Evolutionary conservation across 176 grass and related monocot genomes (phyloP), one percentile per base, ranked within the genome.

Genomic region (Luzula sylvatica): DNA sequence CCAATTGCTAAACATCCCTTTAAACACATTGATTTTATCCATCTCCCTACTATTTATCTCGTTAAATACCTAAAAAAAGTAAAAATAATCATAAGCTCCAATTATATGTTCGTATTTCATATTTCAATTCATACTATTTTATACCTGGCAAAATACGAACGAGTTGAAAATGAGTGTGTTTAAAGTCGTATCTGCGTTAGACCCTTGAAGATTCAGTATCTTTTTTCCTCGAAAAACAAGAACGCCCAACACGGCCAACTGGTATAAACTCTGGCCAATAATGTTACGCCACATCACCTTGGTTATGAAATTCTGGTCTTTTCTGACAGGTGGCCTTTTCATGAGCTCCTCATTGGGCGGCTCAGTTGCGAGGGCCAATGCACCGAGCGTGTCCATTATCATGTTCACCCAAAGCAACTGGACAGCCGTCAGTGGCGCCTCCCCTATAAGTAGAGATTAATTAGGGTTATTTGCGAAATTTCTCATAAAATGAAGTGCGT

Each of bases 341-440:
- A 95, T 95, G 69, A 95, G 79, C 29, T 75, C 76, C 29, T 87
- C 76, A 17, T 72, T 61, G 26, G 88, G 88, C 11, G 83, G 79
- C 9, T 95, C 88, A 6, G 88, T 95, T 38, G 88, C 88, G 30
- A 95, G 77, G 51, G 88, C 88, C 64, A 95, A 72, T 14, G 88
- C 88, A 43, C 88, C 88, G 9, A 95, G 72, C 22, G 88, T 95
- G 38, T 95, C 88, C 88, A 95, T 95, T 45, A 88, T 95, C 88
- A 95, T 95, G 53, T 95, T 95, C 26, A 95, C 88, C 88, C 88
- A 95, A 73, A 95, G 73, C 69, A 95, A 67, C 52, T 95, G 88
- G 44, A 95, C 88, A 53, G 88, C 88, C 55, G 83, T 95, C 19
- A 95, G 83, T 26, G 88, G 83, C 67, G 88, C 79, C 52, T 43